Percentiles rank a stretch among this genome's conserved stretches.
phyloP scores from a whole-genome alignment of 2,329 filamentous ascomycete genomes.

The Ilyonectria robusta region DNA sequence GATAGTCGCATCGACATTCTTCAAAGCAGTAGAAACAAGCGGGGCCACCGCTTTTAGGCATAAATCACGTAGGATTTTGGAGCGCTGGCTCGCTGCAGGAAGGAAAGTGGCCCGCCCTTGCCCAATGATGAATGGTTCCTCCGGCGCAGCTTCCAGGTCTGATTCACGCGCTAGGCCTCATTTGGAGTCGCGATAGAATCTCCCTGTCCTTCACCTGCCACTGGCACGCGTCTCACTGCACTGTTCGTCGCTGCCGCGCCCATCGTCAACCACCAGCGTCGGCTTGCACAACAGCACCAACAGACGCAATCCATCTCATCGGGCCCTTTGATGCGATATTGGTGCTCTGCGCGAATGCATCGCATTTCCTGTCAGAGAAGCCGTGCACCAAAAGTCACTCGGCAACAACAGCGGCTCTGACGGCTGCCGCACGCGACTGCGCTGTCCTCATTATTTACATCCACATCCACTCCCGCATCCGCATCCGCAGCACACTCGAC shows the following conservation, averaged over 20 bases:
- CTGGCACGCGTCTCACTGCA: constrained; percentile 50
- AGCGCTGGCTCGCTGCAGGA: constrained; percentile 22
- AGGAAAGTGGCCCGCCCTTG: constrained; percentile 35
- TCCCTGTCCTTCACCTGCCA: constrained; percentile 46
- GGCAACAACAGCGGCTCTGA: constrained; percentile 14
- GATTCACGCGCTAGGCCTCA: constrained; percentile 47
- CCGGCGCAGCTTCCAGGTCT: constrained; percentile 36
- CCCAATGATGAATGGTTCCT: constrained; percentile 39
- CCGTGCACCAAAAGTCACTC: constrained; percentile 5
- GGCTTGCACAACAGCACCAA: constrained; percentile 37
- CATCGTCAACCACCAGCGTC: constrained; percentile 35
- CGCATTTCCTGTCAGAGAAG: constrained; percentile 14
- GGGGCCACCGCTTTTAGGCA: constrained; percentile 23
- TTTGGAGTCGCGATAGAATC: constrained; percentile 50
- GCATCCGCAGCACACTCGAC: constrained; percentile 3
- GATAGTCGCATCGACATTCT: constrained; percentile 23
- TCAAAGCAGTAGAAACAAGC: constrained; percentile 13
- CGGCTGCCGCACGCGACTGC: constrained; percentile 27
- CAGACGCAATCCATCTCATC: constrained; percentile 9
- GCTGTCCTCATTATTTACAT: constrained; percentile 34
- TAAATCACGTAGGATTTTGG: constrained; percentile 19
- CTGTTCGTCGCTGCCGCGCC: constrained; percentile 38
- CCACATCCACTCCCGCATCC: constrained; percentile 18
- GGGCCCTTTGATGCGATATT: background rate
- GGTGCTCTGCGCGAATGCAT: constrained; percentile 5